Conservation (phyloP, 805 yeast genomes). For the Cyberlindnera euphorbiiphila region DNA sequence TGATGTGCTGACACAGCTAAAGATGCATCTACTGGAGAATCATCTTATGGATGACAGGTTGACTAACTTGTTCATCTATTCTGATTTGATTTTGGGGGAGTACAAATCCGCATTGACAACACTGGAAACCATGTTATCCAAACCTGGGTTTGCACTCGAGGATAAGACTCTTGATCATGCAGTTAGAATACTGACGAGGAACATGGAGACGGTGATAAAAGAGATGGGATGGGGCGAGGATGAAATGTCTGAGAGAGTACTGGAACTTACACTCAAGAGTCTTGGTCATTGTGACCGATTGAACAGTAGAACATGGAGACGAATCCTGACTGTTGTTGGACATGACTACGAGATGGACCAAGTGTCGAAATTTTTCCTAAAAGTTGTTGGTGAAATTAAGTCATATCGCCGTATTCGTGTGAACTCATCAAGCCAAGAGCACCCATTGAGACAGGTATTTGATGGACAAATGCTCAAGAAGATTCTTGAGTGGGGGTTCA, state of each 20-base stretch:
- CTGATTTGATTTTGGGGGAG: constrained; percentile 11
- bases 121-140: constrained; percentile 6
- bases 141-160: constrained; percentile 4
- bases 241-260: constrained; percentile 3
- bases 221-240: constrained; percentile 6
- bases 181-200: constrained; percentile 5
- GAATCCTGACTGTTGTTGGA: constrained; percentile 13
- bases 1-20: constrained; percentile 14
- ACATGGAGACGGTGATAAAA: neutral
- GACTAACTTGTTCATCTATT: constrained; percentile 16
- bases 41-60: constrained; percentile 9
- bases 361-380: constrained; percentile 10
- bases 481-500: constrained; percentile 22
- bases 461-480: constrained; percentile 14
- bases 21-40: constrained; percentile 8
- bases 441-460: constrained; percentile 23
- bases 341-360: constrained; percentile 14
- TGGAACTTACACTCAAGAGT: constrained; percentile 6
- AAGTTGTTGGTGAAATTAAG: constrained; percentile 10
- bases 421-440: constrained; percentile 11
- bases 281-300: constrained; percentile 6
- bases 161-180: constrained; percentile 13
- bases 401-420: too few species aligned
- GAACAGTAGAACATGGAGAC: constrained; percentile 19
- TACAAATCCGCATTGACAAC: constrained; percentile 12